Conservation (phyloP, 2,329 filamentous ascomycete species). For the Aspergillus transmontanensis region DNA sequence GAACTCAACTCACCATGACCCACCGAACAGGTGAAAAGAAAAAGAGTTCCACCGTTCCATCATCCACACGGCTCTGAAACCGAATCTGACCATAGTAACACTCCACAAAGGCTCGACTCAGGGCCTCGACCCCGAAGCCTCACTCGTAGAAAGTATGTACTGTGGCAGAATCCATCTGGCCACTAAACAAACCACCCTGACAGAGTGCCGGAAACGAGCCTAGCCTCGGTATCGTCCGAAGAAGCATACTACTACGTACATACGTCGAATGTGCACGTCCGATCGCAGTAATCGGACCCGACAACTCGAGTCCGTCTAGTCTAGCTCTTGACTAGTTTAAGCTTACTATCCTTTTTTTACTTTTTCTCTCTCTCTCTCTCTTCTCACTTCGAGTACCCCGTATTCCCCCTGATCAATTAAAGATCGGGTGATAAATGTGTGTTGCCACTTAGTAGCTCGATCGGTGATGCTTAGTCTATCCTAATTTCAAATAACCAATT, state of each 20-base stretch:
- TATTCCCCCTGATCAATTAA: not conserved
- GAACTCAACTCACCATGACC: not conserved
- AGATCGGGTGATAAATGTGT: not conserved
- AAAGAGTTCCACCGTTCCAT: not conserved
- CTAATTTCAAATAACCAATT: no score
- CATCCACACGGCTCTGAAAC: not conserved
- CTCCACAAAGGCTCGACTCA: not conserved
- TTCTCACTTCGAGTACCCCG: not conserved
- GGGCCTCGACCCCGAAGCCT: not conserved
- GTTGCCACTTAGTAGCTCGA: not conserved
- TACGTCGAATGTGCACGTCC: not conserved
- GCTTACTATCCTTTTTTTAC: not conserved
- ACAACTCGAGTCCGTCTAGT: not conserved
- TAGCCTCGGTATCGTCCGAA: not conserved
- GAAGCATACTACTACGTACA: no score
- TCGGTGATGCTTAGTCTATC: not conserved
- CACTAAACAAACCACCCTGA: not conserved
- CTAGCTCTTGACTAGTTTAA: not conserved
- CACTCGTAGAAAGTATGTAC: not conserved
- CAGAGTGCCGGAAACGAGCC: not conserved
- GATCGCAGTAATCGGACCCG: not conserved
- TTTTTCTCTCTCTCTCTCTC: not conserved
- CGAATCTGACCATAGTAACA: not conserved
- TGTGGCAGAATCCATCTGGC: not conserved
- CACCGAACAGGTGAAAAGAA: not conserved